Evolutionary conservation across 2,329 filamentous ascomycete genomes (phyloP), one percentile per base, ranked within the genome.

Genomic region (Grosmannia huntii): DNA sequence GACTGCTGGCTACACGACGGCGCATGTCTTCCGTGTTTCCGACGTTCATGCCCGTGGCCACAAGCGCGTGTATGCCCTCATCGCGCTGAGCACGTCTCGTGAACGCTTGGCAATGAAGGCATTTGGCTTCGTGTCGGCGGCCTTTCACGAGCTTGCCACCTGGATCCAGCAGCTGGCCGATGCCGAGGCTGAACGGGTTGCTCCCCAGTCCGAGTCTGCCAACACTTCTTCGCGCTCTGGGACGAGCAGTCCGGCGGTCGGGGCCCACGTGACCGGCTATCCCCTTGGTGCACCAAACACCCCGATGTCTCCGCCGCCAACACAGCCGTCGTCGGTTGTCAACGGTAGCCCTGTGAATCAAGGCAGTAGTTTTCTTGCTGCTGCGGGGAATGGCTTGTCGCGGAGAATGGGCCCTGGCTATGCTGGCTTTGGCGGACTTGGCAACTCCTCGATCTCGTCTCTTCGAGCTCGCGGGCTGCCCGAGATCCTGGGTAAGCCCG

Each of bases 1-100:
- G 1, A 68, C 79, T 0, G 79, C 83, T 1, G 84, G 84, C 33
- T 86, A 85, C 69, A 87, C 84, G 0, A 87, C 83, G 0, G 84
- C 83, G 16, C 86, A 85, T 68, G 84, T 86, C 62, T 87, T 87
- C 66, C 83, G 84, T 28, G 84, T 87, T 49, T 80, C 83, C 7
- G 84, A 87, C 66, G 74, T 85, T 41, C 83, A 85, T 62, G 84
- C 84, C 16, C 80, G 84, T 14, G 84, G 84, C 5, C 81, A 85
- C 63, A 83, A 84, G 68, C 78, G 84, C n/a, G 80, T 86, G 14
- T 87, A 87, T 65, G 84, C 84, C 12, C 82, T 87, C 60, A 69
- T 87, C 60, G 82, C 83, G 2, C 76, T 86, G 53, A 84, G 78
- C 67, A 85, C 82, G 12, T 81, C 86, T 68, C 80, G 80, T 56